Conservation (phyloP, 768 basidiomycete genomes). For the Panellus pusillus region DNA sequence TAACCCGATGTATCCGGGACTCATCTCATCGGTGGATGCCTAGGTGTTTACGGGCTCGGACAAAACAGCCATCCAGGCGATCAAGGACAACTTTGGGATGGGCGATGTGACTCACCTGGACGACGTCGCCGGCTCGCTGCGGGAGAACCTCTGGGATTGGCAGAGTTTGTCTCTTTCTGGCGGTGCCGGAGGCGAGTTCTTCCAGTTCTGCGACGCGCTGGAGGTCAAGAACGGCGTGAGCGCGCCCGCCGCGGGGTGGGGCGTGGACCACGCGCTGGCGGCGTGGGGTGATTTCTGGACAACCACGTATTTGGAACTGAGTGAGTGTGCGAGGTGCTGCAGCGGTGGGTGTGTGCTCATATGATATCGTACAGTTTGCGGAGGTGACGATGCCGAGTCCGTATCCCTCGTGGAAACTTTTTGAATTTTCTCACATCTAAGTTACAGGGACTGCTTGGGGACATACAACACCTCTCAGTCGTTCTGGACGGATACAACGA, state of each 20-base stretch:
- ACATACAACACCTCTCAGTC: slow-evolving; percentile 39
- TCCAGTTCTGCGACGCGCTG: slow-evolving; percentile 64
- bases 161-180: slow-evolving; percentile 54
- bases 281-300: slow-evolving; percentile 66
- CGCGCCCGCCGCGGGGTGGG: slow-evolving; percentile 57
- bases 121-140: slow-evolving; percentile 64
- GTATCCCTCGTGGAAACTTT: background rate
- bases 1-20: too few species aligned
- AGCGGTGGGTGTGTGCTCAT: too few species aligned
- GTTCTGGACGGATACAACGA: slow-evolving; percentile 53
- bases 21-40: background rate
- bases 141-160: slow-evolving; percentile 68
- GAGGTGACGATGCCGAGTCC: slow-evolving; percentile 44
- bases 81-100: slow-evolving; percentile 64
- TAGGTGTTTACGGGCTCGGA: slow-evolving; percentile 45
- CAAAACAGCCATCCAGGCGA: slow-evolving; percentile 43
- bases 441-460: slow-evolving; percentile 40
- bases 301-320: slow-evolving; percentile 40
- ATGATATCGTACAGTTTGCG: slow-evolving; percentile 53
- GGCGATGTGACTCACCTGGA: slow-evolving; percentile 57
- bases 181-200: slow-evolving; percentile 50
- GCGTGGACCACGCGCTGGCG: slow-evolving; percentile 55
- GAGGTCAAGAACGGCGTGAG: slow-evolving; percentile 59
- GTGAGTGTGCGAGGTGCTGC: too few species aligned
- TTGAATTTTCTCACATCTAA: too few species aligned